Conservation (phyloP, 495 filamentous ascomycete genomes). For the Melanomma pulvis-pyrius region DNA sequence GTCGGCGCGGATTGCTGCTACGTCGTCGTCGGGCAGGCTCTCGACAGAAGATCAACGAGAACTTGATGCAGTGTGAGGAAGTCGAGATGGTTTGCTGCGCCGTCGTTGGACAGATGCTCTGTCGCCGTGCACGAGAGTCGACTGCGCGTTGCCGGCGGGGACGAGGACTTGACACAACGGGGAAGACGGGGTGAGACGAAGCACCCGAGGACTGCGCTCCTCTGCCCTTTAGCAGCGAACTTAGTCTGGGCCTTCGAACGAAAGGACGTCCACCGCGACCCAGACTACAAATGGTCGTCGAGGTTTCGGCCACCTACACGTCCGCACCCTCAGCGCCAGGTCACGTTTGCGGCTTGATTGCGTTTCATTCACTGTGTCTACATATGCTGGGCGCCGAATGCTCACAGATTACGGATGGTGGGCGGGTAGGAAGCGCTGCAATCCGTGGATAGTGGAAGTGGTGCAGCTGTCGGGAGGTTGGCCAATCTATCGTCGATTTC, state of each 20-base stretch:
- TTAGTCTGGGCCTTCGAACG: background rate
- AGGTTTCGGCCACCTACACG: background rate
- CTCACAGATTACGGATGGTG: background rate
- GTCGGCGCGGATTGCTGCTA: no score
- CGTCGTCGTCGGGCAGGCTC: no score
- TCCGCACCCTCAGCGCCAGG: background rate
- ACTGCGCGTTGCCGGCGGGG: background rate
- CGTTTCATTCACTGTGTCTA: background rate
- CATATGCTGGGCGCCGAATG: no score
- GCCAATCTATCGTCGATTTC: no score
- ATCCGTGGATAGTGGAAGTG: no score
- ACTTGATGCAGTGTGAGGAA: background rate
- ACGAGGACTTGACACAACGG: no score
- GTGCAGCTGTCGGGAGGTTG: no score
- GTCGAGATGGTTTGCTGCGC: background rate
- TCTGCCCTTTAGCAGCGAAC: background rate
- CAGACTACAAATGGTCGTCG: background rate
- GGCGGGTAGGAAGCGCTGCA: background rate
- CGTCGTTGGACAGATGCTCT: background rate
- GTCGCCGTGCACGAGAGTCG: background rate
- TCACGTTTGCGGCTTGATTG: background rate
- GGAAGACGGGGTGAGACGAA: no score
- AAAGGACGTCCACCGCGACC: background rate
- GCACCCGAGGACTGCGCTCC: no score
- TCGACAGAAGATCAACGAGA: background rate